Base-by-base conservation (phyloP, 2,329 filamentous ascomycete species). In the Lasiodiplodia sp. region DNA sequence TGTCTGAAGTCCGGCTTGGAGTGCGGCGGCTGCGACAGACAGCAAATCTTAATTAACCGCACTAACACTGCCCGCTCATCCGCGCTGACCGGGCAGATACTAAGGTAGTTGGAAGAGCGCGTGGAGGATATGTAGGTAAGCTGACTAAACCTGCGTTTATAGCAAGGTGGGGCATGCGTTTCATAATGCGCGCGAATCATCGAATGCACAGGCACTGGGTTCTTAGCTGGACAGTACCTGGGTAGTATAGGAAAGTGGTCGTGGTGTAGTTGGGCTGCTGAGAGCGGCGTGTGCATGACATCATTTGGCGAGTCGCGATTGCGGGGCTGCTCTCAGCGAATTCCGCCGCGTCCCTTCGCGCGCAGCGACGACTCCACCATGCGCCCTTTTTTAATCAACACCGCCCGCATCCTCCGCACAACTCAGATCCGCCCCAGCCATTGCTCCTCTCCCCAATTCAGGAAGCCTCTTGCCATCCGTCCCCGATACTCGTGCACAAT, bases 11-110 rank as follows among this genome's bases (percentile, higher is more conserved):
- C 84, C 72, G 86, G 87, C 25, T 82, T 87, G 55, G 77, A 84
- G 69, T 91, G 89, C 72, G 85, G 84, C 57, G 89, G 89, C 49
- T 91, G 91, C 76, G 85, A 89, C 73, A 82, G 86, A 49, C 85
- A 90, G 74, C 85, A 85, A 18, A 85, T 90, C 68, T 91, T 91
- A 77, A 89, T 91, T 12, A 70, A 72, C 64, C 71, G 76, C 44
- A 21, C 53, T 6, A 28, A 34, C 12, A 53, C 53, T 67, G 31
- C 52, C 67, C 21, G 18, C 28, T 44, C 47, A 25, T 11, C 44
- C 55, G 25, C 51, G 14, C 31, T 65, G 56, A 23, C 34, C 11
- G 40, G 31, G 2, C 8, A 34, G 6, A 8, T 34, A 34, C 31
- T 34, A 34, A 34, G 31, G 31, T 34, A 34, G 31, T 34, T 34